These are phyloP conservation scores for Auriculariales sp. DNA, from an alignment of 768 basidiomycete genomes.

Conservation along the genomic window DNA sequence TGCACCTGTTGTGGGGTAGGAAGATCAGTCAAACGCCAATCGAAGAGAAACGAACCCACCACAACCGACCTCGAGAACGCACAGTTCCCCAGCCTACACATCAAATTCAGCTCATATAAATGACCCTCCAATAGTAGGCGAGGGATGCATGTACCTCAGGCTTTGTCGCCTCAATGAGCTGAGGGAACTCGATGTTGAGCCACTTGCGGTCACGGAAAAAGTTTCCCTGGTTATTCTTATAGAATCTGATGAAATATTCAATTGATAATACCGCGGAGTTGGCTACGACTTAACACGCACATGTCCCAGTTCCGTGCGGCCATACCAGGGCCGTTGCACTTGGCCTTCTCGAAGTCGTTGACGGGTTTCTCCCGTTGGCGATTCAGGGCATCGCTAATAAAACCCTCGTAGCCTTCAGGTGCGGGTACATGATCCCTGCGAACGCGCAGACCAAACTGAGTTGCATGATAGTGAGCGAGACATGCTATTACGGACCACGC, in stretches of 20 bases:
- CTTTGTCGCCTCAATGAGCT: conserved; percentile 57
- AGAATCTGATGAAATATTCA: conserved; percentile 12
- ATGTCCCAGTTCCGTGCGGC: conserved; percentile 59
- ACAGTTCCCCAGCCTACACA: conserved; percentile 55
- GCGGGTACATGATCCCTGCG: conserved; percentile 70
- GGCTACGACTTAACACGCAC: not conserved
- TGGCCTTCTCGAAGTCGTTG: conserved; percentile 49
- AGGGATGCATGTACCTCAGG: conserved; percentile 39
- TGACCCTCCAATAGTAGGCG: not conserved
- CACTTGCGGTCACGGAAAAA: conserved; percentile 96
- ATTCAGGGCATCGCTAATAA: conserved; percentile 52
- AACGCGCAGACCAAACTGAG: not conserved
- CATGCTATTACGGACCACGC: conserved; percentile 1
- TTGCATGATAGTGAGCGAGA: not conserved
- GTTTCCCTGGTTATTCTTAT: conserved; percentile 27
- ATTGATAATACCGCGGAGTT: not conserved
- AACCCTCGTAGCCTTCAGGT: conserved; percentile 65
- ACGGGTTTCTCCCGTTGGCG: conserved; percentile 66
- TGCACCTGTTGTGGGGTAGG: conserved; percentile 40
- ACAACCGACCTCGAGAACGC: conserved; percentile 83
- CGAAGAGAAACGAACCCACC: conserved; percentile 29
- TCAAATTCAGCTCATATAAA: not conserved
- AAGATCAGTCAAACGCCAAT: not conserved
- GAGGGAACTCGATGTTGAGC: conserved; percentile 91
- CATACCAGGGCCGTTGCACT: conserved; percentile 43